phyloP scores from a whole-genome alignment of 768 basidiomycete genomes.

The Tricholoma sp. region DNA sequence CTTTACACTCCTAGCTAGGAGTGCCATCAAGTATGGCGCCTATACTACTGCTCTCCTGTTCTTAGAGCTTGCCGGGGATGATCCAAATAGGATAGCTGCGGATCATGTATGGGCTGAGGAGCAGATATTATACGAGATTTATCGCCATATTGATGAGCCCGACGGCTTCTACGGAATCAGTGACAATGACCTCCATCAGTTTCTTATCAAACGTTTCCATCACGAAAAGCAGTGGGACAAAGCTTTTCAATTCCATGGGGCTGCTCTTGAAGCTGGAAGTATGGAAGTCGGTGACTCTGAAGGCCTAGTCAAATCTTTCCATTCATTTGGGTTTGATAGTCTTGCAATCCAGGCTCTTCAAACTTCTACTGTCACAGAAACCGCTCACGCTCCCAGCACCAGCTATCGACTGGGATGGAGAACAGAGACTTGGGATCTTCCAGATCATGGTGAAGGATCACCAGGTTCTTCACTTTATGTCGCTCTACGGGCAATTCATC shows the following conservation, averaged over 20 bases:
- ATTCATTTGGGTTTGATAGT: slow-evolving; percentile 85
- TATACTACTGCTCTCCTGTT: slow-evolving; percentile 91
- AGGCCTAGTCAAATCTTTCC: slow-evolving; percentile 75
- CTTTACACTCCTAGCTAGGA: slow-evolving; percentile 62
- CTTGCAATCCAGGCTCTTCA: slow-evolving; percentile 74
- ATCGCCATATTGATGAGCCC: slow-evolving; percentile 93
- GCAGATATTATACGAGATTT: slow-evolving; percentile 79
- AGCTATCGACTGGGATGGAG: slow-evolving; percentile 88
- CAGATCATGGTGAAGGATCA: slow-evolving; percentile 46
- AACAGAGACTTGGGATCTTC: slow-evolving; percentile 93
- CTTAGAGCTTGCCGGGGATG: slow-evolving; percentile 72
- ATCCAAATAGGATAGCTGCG: slow-evolving; percentile 25
- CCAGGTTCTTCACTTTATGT: slow-evolving; percentile 66
- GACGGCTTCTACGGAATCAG: slow-evolving; percentile 97
- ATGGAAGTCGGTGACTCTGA: slow-evolving; percentile 39
- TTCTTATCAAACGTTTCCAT: slow-evolving; percentile 80
- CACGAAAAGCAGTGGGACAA: slow-evolving; percentile 93
- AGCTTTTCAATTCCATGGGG: slow-evolving; percentile 87
- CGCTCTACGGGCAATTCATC: slow-evolving; percentile 76
- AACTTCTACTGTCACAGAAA: slow-evolving; percentile 28
- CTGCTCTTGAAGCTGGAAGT: slow-evolving; percentile 63
- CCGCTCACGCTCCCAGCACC: slow-evolving; percentile 38
- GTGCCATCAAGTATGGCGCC: slow-evolving; percentile 72
- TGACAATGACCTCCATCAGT: slow-evolving; percentile 68
- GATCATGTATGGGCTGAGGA: slow-evolving; percentile 41